Conservation (phyloP, 2,329 filamentous ascomycete species). For the Fusarium proliferatum region DNA sequence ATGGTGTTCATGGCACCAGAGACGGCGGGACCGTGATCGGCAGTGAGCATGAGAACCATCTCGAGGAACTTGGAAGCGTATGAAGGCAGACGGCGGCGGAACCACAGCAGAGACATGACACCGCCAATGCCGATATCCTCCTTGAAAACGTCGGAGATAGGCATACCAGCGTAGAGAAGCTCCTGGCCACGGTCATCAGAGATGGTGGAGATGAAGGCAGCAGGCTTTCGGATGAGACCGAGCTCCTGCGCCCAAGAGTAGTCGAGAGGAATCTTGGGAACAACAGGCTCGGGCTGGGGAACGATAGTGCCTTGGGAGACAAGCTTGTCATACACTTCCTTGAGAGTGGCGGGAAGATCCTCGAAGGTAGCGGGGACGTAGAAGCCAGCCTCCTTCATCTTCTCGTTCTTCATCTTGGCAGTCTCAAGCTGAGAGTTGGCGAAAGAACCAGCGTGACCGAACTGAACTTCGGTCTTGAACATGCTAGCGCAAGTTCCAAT, state of each 20-base stretch:
- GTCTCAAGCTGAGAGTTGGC: conserved; percentile 99
- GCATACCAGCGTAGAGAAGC: conserved; percentile 98
- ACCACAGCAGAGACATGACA: conserved; percentile 99
- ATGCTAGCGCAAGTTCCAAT: conserved; percentile 99
- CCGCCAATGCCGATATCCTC: conserved; percentile 99
- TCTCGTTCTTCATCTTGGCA: conserved; percentile 94
- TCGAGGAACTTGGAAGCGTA: conserved; percentile 99
- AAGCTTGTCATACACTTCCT: conserved; percentile 86
- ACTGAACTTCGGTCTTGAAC: conserved; percentile 99
- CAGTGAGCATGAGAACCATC: conserved; percentile 99
- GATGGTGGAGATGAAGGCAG: conserved; percentile 99
- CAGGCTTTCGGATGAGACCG: conserved; percentile 98
- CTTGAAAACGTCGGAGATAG: conserved; percentile 99
- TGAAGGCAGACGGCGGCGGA: conserved; percentile 94
- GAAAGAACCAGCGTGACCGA: conserved; percentile 97
- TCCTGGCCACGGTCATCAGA: conserved; percentile 99
- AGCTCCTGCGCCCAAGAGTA: conserved; percentile 99
- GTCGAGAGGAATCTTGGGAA: conserved; percentile 99
- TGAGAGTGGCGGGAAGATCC: conserved; percentile 84
- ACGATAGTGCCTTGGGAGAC: conserved; percentile 86
- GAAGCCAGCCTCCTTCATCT: conserved; percentile 95
- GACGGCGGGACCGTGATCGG: conserved; percentile 97
- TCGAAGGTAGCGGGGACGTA: conserved; percentile 96
- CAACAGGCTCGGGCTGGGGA: conserved; percentile 87
- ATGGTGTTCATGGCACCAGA: conserved; percentile 99